phyloP scores from a whole-genome alignment of 192 early-diverging fungal genomes.

The Lobosporangium transversale region DNA sequence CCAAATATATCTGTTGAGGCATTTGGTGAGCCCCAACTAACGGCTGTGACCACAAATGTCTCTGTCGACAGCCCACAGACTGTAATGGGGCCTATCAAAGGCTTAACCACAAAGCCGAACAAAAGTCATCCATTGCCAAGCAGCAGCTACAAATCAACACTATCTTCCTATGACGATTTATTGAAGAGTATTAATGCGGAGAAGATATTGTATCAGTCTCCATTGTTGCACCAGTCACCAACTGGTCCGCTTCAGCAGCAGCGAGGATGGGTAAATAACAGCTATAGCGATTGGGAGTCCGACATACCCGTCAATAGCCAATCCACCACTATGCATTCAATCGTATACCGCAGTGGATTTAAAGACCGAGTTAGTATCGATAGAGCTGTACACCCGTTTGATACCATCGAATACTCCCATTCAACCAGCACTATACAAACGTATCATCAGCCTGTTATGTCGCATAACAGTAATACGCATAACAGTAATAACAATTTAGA shows the following conservation, averaged over 20 bases:
- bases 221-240: neutral
- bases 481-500: too few relatives aligned
- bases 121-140: too few relatives aligned
- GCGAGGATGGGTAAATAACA: neutral
- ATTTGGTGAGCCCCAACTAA: too few relatives aligned
- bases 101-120: too few relatives aligned
- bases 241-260: neutral
- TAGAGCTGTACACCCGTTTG: slow-evolving; percentile 32
- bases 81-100: too few relatives aligned
- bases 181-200: slow-evolving; percentile 35
- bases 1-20: too few relatives aligned
- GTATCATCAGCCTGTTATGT: neutral
- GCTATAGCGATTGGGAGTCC: neutral
- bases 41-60: too few relatives aligned
- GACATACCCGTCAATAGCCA: neutral
- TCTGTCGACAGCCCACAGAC: too few relatives aligned
- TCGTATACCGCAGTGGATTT: slow-evolving; percentile 15
- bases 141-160: slow-evolving; percentile 3
- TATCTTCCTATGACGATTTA: slow-evolving; percentile 39
- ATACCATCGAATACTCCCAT: neutral
- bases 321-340: slow-evolving; percentile 4
- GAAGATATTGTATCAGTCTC: slow-evolving; percentile 20
- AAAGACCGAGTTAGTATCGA: neutral
- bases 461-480: too few relatives aligned
- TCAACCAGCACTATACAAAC: neutral